A percentile compares a stretch with the other conserved stretches of the same genome.
Evolutionary conservation across 1,284 basidiomycete genomes (phyloP).

Genomic region (Ustilago xerochloae): DNA sequence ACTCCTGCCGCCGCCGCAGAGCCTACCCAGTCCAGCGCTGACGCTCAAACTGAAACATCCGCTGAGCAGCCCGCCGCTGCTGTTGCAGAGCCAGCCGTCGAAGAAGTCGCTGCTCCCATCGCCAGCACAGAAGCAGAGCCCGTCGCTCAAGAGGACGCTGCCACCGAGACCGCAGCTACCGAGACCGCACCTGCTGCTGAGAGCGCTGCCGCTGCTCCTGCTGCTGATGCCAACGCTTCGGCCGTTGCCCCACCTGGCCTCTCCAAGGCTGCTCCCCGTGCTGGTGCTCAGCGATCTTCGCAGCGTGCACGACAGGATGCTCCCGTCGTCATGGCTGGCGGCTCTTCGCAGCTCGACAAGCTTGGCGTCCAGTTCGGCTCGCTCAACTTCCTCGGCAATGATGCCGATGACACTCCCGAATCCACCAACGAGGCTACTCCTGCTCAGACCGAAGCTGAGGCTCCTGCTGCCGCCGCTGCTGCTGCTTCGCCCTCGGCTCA

Average conservation of each 20-base stretch:
- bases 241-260: constrained; percentile 42
- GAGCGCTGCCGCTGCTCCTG: constrained; percentile 13
- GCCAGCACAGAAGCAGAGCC: constrained; percentile 8
- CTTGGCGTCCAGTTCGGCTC: constrained; percentile 66
- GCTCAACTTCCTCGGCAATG: constrained; percentile 64
- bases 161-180: constrained; percentile 22
- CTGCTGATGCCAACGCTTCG: constrained; percentile 17
- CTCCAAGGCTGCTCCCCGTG: constrained; percentile 46
- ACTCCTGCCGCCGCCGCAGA: constrained; percentile 5
- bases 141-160: constrained; percentile 14
- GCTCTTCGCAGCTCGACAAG: constrained; percentile 60
- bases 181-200: constrained; percentile 33
- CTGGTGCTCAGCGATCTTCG: constrained; percentile 42
- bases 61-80: constrained; percentile 6
- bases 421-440: constrained; percentile 13
- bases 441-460: constrained; percentile 12
- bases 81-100: constrained; percentile 13
- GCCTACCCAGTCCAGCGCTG: constrained; percentile 11
- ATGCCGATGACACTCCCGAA: constrained; percentile 41
- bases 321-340: constrained; percentile 66
- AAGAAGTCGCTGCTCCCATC: constrained; percentile 10
- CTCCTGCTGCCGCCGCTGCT: constrained; percentile 20
- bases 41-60: constrained; percentile 14
- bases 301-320: constrained; percentile 65
- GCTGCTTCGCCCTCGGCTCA: constrained; percentile 30